Base-by-base conservation (phyloP, 1,284 basidiomycete genomes). In the Anthracocystis panici-leucophaei region DNA sequence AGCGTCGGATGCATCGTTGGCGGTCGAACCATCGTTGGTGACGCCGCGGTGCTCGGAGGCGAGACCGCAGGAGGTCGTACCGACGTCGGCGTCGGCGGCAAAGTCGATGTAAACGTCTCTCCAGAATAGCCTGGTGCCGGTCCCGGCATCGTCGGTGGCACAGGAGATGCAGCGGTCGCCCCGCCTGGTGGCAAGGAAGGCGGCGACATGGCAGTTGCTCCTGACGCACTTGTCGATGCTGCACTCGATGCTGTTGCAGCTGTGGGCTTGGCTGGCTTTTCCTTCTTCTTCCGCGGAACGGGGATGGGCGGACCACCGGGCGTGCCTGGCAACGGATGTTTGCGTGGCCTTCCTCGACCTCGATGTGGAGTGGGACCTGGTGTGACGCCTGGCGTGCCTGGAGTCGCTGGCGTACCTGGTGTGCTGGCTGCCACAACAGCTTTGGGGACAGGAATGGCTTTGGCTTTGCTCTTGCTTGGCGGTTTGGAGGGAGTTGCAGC, bases 1-100 rank as follows among this genome's bases (percentile, higher is more conserved):
- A 75, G 48, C 5, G 72, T 75, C 18, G 72, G 72, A 60, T 75
- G 72, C 66, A 63, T 66, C 14, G 72, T 75, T n/a, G 71, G 52
- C 29, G 65, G 65, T 6, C 62, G 61, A 5, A 65, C 62, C 11
- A 23, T 41, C 49, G 53, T 60, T 1, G 57, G 45, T 12, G 38
- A 54, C 2, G 60, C 56, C 38, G 56, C 49, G 12, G 51, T 48
- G 20, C 48, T n/a, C 1, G 59, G 45, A 35, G 65, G 65, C 23
- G 59, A 58, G 6, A 40, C 52, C 29, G 41, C 51, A 35, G 64
- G 48, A 21, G 70, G 70, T 31, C 65, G 56, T 3, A 49, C 50
- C 6, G 56, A 27, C 11, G 56, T 58, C 3, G 63, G 65, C 27
- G 59, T 60, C 1, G 66, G 72, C 31, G 65, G 72, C 40, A 75